phyloP scores from a whole-genome alignment of 352 stramenopile genomes.

The Phytophthora nicotianae region DNA sequence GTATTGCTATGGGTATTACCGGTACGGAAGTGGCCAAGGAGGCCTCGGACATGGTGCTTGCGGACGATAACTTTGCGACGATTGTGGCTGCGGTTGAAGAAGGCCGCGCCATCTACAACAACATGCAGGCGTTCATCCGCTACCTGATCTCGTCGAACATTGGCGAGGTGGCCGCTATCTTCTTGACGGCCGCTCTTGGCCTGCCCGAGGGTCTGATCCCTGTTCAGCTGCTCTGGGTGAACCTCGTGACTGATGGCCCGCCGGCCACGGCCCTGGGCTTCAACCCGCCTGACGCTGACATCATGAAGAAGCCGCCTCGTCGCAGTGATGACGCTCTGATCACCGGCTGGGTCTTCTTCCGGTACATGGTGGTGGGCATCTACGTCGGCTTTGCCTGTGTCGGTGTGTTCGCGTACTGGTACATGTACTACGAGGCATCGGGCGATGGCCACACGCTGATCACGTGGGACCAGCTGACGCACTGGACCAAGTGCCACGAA shows the following conservation, averaged over 20 bases:
- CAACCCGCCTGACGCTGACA: constrained; percentile 97
- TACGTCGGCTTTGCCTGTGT: constrained; percentile 93
- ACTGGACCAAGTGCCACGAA: constrained; percentile 91
- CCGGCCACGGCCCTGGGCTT: constrained; percentile 98
- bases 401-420: constrained; percentile 94
- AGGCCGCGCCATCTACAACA: constrained; percentile 92
- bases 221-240: constrained; percentile 99
- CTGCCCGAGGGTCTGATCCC: constrained; percentile 97
- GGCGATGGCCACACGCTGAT: constrained; percentile 92
- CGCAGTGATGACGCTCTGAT: constrained; percentile 97
- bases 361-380: constrained; percentile 97
- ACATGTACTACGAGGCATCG: constrained; percentile 91
- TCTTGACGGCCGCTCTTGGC: constrained; percentile 96
- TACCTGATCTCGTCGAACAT: constrained; percentile 99
- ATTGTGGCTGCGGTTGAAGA: constrained; percentile 95
- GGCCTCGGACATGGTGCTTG: constrained; percentile 98
- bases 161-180: constrained; percentile 98
- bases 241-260: constrained; percentile 99
- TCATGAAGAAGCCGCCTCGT: constrained; percentile 97
- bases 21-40: constrained; percentile 98
- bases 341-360: constrained; percentile 97
- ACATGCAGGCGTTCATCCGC: constrained; percentile 99
- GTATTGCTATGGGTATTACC: constrained; percentile 98
- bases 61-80: constrained; percentile 99
- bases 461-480: constrained; percentile 88